Percentiles rank a stretch among this genome's conserved stretches.
phyloP scores from a whole-genome alignment of 306 rosid genomes.

The Vicia villosa region DNA sequence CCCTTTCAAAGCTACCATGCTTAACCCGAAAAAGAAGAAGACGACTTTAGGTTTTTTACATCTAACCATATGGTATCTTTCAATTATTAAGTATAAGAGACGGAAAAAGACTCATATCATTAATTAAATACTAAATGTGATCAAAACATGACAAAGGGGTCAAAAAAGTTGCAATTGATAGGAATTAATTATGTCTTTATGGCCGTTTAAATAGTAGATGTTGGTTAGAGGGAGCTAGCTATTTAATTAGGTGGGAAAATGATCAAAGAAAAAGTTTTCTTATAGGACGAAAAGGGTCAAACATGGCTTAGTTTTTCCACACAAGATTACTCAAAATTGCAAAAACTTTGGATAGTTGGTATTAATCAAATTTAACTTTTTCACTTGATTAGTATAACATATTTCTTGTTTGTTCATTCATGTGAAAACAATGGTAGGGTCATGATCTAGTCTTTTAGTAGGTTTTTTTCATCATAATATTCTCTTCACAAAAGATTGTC shows the following conservation, averaged over 20 bases:
- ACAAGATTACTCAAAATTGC: conserved; percentile 33
- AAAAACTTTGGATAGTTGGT: conserved; percentile 18
- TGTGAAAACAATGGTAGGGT: conserved; percentile 47
- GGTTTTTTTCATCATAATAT: background rate
- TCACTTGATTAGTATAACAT: conserved; percentile 28
- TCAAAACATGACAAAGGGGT: conserved; percentile 38
- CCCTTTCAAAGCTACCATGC: background rate
- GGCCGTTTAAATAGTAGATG: conserved; percentile 28
- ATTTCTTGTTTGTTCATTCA: conserved; percentile 28
- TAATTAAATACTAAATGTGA: conserved; percentile 18
- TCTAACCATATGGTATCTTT: conserved; percentile 15
- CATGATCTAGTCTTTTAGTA: conserved; percentile 8
- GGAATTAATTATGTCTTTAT: conserved; percentile 13
- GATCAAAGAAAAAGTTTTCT: conserved; percentile 28
- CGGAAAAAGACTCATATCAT: conserved; percentile 7
- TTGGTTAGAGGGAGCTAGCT: conserved; percentile 7
- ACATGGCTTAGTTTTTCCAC: background rate
- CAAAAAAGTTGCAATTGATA: conserved; percentile 29
- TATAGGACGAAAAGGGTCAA: conserved; percentile 30
- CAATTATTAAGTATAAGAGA: conserved; percentile 26
- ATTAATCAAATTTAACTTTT: conserved; percentile 33
- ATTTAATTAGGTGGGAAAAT: conserved; percentile 34
- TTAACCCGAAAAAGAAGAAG: background rate
- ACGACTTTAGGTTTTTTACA: conserved; percentile 16
- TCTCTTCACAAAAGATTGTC: background rate